Base-by-base conservation (phyloP, 495 filamentous ascomycete genomes). In the Apiosordaria backusii region DNA sequence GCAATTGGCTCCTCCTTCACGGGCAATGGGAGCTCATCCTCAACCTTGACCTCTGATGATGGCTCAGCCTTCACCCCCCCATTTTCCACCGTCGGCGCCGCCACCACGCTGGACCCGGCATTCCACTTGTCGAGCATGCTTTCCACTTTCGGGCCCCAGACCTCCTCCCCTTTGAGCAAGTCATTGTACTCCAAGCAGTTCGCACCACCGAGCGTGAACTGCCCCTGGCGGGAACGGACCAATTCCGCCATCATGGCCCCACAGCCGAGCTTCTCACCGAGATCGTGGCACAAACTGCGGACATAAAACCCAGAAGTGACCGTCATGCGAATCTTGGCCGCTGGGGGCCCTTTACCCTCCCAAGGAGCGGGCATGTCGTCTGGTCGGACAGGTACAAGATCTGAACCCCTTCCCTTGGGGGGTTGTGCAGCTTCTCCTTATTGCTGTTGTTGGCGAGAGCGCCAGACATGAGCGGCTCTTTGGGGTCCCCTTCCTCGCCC, bases 261-360 rank as follows among this genome's bases (percentile, higher is more conserved):
- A 40, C 90, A 96, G 24, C 88, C 88, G 13, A 96, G 79, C 54
- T 92, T 91, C 69, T 87, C 84, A 19, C 95, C 95, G 27, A 99
- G 83, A 71, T 99, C 96, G 71, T 98, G 92, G 63, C 91, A 91
- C 54, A 99, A 83, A 40, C 89, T 93, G 63, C 95, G 91, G 52
- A 99, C 95, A 78, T 99, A 99, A 82, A 98, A 99, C 53, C 95
- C 95, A 4, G 92, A 97, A 4, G 92, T 89, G 52, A 97, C 95
- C 1, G 90, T 96, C 90, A 99, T 92, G 63, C 88, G 86, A 60
- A 99, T 85, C 74, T 85, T 90, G 52, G 87, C 88, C 7, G 93
- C 93, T 1, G 92, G 86, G 7, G 89, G 87, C 7, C 81, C 83
- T 66, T 84, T 81, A 60, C 76, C 78, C 27, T 78, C 77, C 77